Evolutionary conservation across 208 protist species (phyloP).

Genomic region (Leptomonas seymouri): DNA sequence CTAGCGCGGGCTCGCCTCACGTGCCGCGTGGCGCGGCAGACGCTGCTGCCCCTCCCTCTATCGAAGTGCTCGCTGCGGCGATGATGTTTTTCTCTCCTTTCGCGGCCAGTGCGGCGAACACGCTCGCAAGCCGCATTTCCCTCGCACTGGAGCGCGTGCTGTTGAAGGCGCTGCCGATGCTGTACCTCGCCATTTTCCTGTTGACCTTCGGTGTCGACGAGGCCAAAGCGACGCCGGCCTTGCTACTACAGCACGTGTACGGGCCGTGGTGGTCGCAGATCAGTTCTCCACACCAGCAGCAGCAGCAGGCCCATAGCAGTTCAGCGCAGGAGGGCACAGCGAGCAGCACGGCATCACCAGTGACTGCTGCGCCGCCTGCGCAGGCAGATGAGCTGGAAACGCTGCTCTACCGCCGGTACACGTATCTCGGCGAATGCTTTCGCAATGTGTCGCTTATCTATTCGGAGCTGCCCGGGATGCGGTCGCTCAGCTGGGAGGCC

Average conservation of each 20-base stretch:
- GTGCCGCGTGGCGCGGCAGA: background rate
- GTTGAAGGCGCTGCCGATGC: conserved; percentile 56
- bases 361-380: background rate
- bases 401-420: conserved; percentile 18
- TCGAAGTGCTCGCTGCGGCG: conserved; percentile 12
- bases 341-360: background rate
- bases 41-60: background rate
- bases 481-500: conserved; percentile 7
- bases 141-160: conserved; percentile 29
- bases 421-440: conserved; percentile 33
- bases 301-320: background rate
- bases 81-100: conserved; percentile 10
- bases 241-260: conserved; percentile 3
- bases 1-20: background rate
- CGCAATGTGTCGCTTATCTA: conserved; percentile 22
- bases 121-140: conserved; percentile 8
- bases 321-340: background rate
- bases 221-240: conserved; percentile 12
- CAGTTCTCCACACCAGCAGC: background rate
- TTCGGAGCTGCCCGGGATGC: conserved; percentile 24
- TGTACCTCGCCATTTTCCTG: conserved; percentile 44
- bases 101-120: conserved; percentile 7
- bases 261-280: conserved; percentile 11
- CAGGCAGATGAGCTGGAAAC: background rate
- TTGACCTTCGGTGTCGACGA: conserved; percentile 48